A percentile compares a stretch with the other conserved stretches of the same genome.
These are phyloP conservation scores for Madurella fahalii DNA, from an alignment of 2,329 filamentous ascomycete genomes.

Conservation along the genomic window DNA sequence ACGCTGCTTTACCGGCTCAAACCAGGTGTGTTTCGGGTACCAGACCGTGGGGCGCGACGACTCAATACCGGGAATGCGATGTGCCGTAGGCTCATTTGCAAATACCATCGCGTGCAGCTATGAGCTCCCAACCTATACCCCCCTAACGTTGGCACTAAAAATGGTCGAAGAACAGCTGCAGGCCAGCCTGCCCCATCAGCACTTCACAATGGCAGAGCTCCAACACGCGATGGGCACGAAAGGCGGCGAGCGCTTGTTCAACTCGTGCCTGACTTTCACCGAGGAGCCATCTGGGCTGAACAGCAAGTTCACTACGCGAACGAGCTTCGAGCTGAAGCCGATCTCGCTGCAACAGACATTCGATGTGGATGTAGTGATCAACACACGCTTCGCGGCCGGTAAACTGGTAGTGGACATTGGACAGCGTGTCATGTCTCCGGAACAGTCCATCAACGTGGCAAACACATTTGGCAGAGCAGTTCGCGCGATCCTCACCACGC, in stretches of 20 bases:
- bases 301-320: slow-evolving; percentile 31
- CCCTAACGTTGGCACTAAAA: slow-evolving; percentile 33
- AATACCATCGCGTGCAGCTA: slow-evolving; percentile 35
- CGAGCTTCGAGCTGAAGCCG: slow-evolving; percentile 32
- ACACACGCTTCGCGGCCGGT: slow-evolving; percentile 40
- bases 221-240: slow-evolving; percentile 43
- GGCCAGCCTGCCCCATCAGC: slow-evolving; percentile 38
- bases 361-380: slow-evolving; percentile 45
- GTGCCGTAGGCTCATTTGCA: slow-evolving; percentile 46
- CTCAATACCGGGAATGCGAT: slow-evolving; percentile 37
- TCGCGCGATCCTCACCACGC: slow-evolving; percentile 43
- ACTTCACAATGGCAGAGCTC: slow-evolving; percentile 43
- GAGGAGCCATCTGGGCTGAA: slow-evolving; percentile 37
- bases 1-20: slow-evolving; percentile 49
- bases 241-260: slow-evolving; percentile 43
- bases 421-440: slow-evolving; percentile 39
- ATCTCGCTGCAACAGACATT: slow-evolving; percentile 41
- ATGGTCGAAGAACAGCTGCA: slow-evolving; percentile 32
- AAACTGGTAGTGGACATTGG: slow-evolving; percentile 42
- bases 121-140: slow-evolving; percentile 32
- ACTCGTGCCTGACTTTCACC: slow-evolving; percentile 48
- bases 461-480: slow-evolving; percentile 52
- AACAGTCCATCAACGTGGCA: slow-evolving; percentile 46
- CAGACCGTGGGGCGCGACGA: slow-evolving; percentile 44
- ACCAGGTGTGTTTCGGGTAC: slow-evolving; percentile 53